Percentiles rank a stretch among this genome's conserved stretches.
These are phyloP conservation scores for Fusarium sp. DNA, from an alignment of 2,329 filamentous ascomycete species.

Conservation along the genomic window DNA sequence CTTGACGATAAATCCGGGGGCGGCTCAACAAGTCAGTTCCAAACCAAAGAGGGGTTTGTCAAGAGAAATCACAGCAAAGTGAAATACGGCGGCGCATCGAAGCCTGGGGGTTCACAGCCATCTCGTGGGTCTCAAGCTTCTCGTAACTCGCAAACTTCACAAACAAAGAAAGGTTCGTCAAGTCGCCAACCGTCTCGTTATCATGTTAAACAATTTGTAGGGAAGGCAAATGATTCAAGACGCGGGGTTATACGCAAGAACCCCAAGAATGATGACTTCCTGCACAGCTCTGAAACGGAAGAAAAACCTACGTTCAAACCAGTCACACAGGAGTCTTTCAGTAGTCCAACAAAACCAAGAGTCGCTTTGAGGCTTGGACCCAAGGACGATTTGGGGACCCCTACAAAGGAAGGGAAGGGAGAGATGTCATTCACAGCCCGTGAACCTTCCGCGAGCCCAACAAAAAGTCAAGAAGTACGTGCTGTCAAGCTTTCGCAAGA, in stretches of 20 bases:
- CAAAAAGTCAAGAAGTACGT: conserved; percentile 9
- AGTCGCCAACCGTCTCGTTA: background rate
- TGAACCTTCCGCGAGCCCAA: conserved; percentile 28
- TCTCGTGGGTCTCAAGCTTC: conserved; percentile 35
- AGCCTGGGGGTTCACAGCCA: conserved; percentile 40
- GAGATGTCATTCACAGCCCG: conserved; percentile 13
- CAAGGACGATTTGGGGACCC: conserved; percentile 28
- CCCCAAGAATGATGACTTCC: background rate
- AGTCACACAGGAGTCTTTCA: conserved; percentile 23
- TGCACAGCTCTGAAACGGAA: conserved; percentile 18
- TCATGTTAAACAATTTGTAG: conserved; percentile 17
- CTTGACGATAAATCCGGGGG: conserved; percentile 8
- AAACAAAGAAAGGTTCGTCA: conserved; percentile 39
- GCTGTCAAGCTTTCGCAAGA: conserved; percentile 28
- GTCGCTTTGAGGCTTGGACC: conserved; percentile 15
- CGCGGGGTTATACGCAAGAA: background rate
- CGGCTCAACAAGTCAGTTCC: conserved; percentile 44
- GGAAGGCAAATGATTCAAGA: conserved; percentile 1
- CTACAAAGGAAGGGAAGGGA: conserved; percentile 18
- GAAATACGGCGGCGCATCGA: conserved; percentile 47
- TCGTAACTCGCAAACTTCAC: conserved; percentile 44
- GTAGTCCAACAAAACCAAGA: conserved; percentile 28
- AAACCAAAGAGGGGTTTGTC: conserved; percentile 44
- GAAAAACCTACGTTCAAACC: conserved; percentile 24
- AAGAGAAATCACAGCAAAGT: conserved; percentile 32